A percentile compares a stretch with the other conserved stretches of the same genome.
Conservation (phyloP, 306 rosid genomes). For the Sicyos baderoa region DNA sequence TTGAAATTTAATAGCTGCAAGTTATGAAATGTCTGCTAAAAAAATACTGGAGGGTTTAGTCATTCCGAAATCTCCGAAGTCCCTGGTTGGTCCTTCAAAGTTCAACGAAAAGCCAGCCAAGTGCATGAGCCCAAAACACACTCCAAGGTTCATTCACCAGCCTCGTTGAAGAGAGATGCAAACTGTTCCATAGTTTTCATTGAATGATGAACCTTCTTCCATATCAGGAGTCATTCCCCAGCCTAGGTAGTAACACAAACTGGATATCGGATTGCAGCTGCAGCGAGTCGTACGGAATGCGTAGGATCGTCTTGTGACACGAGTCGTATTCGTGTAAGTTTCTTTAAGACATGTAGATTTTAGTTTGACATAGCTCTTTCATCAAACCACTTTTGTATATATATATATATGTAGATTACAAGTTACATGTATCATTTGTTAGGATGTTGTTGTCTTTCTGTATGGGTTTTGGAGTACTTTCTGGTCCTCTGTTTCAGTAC, state of each 20-base stretch:
- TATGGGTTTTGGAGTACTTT: not conserved
- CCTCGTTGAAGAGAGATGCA: slow-evolving; percentile 35
- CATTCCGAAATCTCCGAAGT: slow-evolving; percentile 28
- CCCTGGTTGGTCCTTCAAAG: slow-evolving; percentile 28
- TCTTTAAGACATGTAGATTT: not conserved
- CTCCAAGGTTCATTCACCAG: slow-evolving; percentile 42
- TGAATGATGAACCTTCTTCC: too few relatives aligned
- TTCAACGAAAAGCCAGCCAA: slow-evolving; percentile 40
- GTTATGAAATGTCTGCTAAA: slow-evolving; percentile 25
- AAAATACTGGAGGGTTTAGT: slow-evolving; percentile 29
- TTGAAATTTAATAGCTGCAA: slow-evolving; percentile 14
- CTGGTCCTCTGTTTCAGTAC: slow-evolving; percentile 1
- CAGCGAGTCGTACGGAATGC: not conserved
- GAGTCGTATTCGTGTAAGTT: slow-evolving; percentile 7
- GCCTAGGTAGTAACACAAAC: too few relatives aligned
- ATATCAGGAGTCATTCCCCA: too few relatives aligned
- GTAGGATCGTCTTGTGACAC: not conserved
- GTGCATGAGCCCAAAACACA: slow-evolving; percentile 28
- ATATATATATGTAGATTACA: not conserved
- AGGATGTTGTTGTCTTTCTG: not conserved
- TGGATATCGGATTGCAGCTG: not conserved
- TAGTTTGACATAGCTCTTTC: not conserved
- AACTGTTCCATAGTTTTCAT: not conserved
- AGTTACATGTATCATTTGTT: not conserved
- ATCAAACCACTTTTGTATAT: not conserved